These are phyloP conservation scores for Microdochium trichocladiopsis DNA, from an alignment of 2,329 filamentous ascomycete species.

Conservation along the genomic window DNA sequence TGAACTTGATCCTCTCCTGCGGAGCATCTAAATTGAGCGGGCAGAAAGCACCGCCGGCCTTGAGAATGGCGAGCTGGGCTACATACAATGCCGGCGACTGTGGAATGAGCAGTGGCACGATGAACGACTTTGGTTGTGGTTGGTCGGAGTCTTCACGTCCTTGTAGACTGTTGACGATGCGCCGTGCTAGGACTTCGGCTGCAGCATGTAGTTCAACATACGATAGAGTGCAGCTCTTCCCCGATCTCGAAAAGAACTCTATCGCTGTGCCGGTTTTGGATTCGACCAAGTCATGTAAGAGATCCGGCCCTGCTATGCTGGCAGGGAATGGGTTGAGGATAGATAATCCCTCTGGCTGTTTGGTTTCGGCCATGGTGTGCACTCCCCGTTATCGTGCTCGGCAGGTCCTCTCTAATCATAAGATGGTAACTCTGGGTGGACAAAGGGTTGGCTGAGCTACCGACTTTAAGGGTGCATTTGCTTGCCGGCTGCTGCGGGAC, in stretches of 20 bases:
- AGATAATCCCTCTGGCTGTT: constrained; percentile 21
- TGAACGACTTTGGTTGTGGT: constrained; percentile 21
- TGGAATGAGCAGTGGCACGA: constrained; percentile 71
- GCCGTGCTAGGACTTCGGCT: constrained; percentile 47
- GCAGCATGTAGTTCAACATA: constrained; percentile 56
- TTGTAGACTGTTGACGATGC: constrained; percentile 28
- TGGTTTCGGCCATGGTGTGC: neutral
- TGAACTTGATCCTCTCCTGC: constrained; percentile 69
- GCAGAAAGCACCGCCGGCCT: constrained; percentile 79
- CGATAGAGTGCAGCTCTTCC: constrained; percentile 35
- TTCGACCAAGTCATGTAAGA: constrained; percentile 55
- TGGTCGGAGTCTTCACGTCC: neutral
- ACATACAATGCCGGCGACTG: constrained; percentile 76
- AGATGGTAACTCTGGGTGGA: too few species aligned
- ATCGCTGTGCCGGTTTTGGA: constrained; percentile 42
- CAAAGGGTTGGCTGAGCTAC: too few species aligned
- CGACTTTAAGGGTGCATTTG: too few species aligned
- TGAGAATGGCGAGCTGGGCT: constrained; percentile 68
- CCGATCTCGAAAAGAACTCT: constrained; percentile 48
- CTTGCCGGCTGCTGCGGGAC: too few species aligned
- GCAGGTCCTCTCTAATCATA: too few species aligned
- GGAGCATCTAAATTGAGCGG: constrained; percentile 76
- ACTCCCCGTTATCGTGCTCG: neutral
- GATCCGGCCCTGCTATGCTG: constrained; percentile 31
- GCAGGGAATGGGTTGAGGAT: constrained; percentile 37